Evolutionary conservation across 331 rosid genomes (phyloP), one percentile per base, ranked within the genome.

Genomic region (Malus hybrid): DNA sequence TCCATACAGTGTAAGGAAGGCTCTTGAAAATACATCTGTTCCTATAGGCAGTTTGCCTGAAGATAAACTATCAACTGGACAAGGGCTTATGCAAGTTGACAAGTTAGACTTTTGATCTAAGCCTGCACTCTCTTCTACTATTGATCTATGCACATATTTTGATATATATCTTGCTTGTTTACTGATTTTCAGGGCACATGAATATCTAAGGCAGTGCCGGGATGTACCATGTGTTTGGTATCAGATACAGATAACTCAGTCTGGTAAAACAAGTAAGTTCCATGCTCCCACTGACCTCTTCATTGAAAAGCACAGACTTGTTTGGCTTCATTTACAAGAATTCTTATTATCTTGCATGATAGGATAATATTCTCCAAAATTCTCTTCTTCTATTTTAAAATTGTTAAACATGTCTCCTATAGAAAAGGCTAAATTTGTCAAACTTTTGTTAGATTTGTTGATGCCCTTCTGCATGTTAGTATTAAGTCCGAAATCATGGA

Each of bases 61-160:
- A 75, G 98, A 93, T 82, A 93, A 90, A 77, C 83, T 93, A 84
- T 58, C 98, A 67, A 82, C 90, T 76, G 98, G 98, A 62, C 89
- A 86, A 67, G 98, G 98, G 79, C 98, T 93, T 77, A 87, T 93
- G 98, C 98, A 90, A 91, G 90, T 93, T 84, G 98, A 93, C 89
- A 93, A 83, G 98, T 93, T 39, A 87, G 83, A 72, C 72, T 66
- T 75, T 82, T 75, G 66, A 58, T 75, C 74, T 69, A 74, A 36
- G 65, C 82, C 57, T 77, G 74, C 20, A 34, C 66, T 57, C 53
- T 74, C 77, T 71, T 63, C 39, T 26, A 24, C 12, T 67, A 19
- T 63, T 79, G 71, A 66, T 29, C 36, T 61, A 19, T 71, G 72
- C 78, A 75, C 74, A 13, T 60, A 55, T 61, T 58, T 63, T 76